Evolutionary conservation across 2,329 filamentous ascomycete species (phyloP).

Genomic region (Xylariaceae sp.): DNA sequence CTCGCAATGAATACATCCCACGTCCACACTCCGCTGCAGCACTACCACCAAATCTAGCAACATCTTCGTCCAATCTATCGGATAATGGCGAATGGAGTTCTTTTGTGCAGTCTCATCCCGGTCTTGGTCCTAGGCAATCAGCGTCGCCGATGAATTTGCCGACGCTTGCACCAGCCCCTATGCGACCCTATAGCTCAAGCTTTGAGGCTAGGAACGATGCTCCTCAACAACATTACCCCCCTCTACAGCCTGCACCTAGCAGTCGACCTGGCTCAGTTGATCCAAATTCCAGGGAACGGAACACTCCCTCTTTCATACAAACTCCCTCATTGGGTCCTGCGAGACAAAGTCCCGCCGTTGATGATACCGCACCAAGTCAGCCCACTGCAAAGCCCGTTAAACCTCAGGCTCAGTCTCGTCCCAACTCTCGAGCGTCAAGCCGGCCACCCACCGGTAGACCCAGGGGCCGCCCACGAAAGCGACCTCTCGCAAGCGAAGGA

Average conservation of each 20-base stretch:
- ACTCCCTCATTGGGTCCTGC: constrained; percentile 17
- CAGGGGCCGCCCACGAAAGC: constrained; percentile 63
- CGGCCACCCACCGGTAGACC: constrained; percentile 60
- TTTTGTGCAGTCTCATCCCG: constrained; percentile 75
- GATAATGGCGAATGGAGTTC: constrained; percentile 80
- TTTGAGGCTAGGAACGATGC: constrained; percentile 35
- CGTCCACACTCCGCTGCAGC: constrained; percentile 29
- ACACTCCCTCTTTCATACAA: constrained; percentile 21
- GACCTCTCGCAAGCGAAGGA: constrained; percentile 56
- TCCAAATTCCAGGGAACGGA: constrained; percentile 29
- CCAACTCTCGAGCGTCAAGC: constrained; percentile 66
- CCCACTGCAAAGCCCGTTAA: constrained; percentile 44
- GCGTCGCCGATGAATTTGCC: constrained; percentile 40
- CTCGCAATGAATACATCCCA: constrained; percentile 35
- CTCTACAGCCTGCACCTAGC: constrained; percentile 25
- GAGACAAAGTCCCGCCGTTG: constrained; percentile 26
- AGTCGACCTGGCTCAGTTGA: constrained; percentile 40
- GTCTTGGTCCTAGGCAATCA: constrained; percentile 50
- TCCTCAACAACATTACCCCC: constrained; percentile 28
- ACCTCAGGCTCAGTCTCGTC: constrained; percentile 59
- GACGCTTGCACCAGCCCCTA: constrained; percentile 43
- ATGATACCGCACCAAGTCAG: constrained; percentile 31
- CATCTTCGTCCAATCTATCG: constrained; percentile 52
- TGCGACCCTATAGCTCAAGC: constrained; percentile 33
- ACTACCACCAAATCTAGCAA: constrained; percentile 26